Conservation (phyloP, 78 protist genomes). For the slime mould (Dictyostelium discoideum) region DNA sequence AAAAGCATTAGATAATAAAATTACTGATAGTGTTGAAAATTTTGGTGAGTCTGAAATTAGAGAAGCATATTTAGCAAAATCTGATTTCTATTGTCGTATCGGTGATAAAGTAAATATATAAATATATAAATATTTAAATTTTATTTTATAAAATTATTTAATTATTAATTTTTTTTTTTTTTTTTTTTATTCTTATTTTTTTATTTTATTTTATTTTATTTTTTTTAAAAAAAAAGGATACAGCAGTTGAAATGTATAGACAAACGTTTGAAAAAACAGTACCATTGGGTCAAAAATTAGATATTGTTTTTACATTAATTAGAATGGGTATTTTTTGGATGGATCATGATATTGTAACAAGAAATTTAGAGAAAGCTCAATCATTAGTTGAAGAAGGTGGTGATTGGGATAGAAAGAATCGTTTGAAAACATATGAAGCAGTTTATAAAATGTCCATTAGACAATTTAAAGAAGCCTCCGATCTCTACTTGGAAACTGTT, state of each 20-base stretch:
- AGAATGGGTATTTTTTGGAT: slow-evolving; percentile 94
- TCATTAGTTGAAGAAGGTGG: slow-evolving; percentile 91
- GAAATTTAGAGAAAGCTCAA: slow-evolving; percentile 88
- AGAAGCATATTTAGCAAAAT: slow-evolving; percentile 88
- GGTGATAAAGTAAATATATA: slow-evolving; percentile 91
- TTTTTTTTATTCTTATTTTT: neutral
- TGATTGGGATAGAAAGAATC: slow-evolving; percentile 99
- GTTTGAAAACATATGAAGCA: slow-evolving; percentile 97
- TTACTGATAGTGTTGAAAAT: slow-evolving; percentile 94
- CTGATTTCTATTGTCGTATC: slow-evolving; percentile 87
- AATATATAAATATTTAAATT: neutral
- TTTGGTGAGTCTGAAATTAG: slow-evolving; percentile 97
- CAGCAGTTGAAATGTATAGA: slow-evolving; percentile 73
- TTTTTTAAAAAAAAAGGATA: slow-evolving; percentile 42
- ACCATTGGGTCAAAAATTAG: slow-evolving; percentile 94
- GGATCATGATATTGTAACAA: slow-evolving; percentile 84
- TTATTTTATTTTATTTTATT: neutral
- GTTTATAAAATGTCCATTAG: slow-evolving; percentile 85
- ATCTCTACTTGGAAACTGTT: slow-evolving; percentile 89
- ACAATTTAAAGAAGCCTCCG: slow-evolving; percentile 90
- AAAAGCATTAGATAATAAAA: slow-evolving; percentile 74
- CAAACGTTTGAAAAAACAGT: slow-evolving; percentile 93
- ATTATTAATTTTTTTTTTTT: neutral
- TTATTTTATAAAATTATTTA: neutral
- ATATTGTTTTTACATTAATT: slow-evolving; percentile 87